These are phyloP conservation scores for Fusarium circinatum DNA, from an alignment of 2,329 filamentous ascomycete species.

Conservation along the genomic window DNA sequence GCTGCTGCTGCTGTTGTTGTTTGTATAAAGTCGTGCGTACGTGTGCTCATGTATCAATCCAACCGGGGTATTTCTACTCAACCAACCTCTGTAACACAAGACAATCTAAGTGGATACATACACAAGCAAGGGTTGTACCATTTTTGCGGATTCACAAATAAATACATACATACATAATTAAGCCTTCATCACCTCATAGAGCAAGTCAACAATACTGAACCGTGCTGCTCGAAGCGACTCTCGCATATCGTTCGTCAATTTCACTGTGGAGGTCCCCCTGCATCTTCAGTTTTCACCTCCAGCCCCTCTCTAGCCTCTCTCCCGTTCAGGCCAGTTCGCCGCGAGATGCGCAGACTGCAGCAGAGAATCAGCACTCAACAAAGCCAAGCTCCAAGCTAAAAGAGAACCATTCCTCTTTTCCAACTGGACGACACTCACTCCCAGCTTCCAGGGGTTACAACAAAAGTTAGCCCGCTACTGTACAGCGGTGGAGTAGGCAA, in stretches of 20 bases:
- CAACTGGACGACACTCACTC: background rate
- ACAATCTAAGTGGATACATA: background rate
- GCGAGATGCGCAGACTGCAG: slow-evolving; percentile 14
- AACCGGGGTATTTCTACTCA: background rate
- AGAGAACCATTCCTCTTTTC: no score
- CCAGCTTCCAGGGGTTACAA: background rate
- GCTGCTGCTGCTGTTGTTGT: background rate
- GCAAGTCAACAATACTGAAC: slow-evolving; percentile 24
- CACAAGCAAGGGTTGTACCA: background rate
- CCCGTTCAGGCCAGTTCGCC: slow-evolving; percentile 3
- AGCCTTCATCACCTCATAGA: slow-evolving; percentile 5
- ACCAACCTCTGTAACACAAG: background rate
- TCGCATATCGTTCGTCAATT: slow-evolving; percentile 24
- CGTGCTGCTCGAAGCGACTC: slow-evolving; percentile 24
- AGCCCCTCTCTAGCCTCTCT: background rate
- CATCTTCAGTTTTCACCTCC: background rate
- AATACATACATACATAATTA: background rate
- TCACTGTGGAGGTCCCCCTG: slow-evolving; percentile 12
- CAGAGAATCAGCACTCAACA: background rate
- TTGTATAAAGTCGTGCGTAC: background rate
- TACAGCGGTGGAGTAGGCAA: background rate
- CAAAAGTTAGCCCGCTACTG: background rate
- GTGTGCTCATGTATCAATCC: background rate
- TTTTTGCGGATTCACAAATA: background rate
- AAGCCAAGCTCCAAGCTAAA: background rate